Conservation (phyloP, 345 rosid species). For the Ailanthus altissimus region DNA sequence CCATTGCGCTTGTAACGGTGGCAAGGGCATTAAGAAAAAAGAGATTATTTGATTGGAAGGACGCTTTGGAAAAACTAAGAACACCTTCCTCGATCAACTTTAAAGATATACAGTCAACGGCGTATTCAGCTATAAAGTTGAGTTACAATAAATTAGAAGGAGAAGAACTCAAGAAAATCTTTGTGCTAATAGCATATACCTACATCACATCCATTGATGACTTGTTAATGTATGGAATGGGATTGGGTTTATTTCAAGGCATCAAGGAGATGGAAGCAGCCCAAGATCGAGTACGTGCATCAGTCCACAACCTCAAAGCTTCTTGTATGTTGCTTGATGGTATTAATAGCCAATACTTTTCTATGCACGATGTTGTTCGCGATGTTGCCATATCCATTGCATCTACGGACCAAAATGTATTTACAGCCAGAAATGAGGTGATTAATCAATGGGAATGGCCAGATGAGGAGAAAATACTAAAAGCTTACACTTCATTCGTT, state of each 20-base stretch:
- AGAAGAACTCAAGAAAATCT: neutral
- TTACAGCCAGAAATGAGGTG: neutral
- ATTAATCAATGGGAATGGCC: neutral
- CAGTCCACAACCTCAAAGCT: no score
- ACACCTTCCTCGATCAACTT: neutral
- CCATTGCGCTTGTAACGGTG: no score
- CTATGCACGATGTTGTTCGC: no score
- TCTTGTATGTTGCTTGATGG: no score
- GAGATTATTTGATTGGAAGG: conserved; percentile 20
- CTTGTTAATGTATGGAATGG: no score
- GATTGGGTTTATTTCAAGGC: no score
- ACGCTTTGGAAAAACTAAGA: conserved; percentile 16
- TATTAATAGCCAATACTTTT: no score
- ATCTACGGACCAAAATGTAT: neutral
- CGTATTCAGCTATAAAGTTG: conserved; percentile 10
- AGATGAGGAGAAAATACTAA: neutral
- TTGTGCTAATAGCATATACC: no score
- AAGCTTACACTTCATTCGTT: neutral
- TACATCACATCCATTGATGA: no score
- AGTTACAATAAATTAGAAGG: conserved; percentile 26
- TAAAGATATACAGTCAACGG: neutral
- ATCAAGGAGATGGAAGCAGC: no score
- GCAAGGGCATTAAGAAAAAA: no score
- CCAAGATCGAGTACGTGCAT: no score
- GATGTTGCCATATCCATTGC: conserved; percentile 4